phyloP scores from a whole-genome alignment of 78 protist species.

The Bodo saltans region DNA sequence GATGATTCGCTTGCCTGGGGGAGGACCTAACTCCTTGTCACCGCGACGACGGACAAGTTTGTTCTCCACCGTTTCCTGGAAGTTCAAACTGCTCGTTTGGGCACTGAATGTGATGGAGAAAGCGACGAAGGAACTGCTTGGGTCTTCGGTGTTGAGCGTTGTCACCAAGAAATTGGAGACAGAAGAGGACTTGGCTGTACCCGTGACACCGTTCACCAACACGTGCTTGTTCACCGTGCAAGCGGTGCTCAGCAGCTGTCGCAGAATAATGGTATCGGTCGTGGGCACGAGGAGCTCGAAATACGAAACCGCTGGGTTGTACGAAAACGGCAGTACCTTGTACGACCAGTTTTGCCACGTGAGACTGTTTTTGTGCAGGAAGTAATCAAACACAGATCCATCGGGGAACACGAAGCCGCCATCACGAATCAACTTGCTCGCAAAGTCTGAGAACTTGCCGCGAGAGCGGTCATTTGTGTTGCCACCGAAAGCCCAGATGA shows the following conservation, averaged over 20 bases:
- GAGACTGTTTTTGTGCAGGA: not conserved
- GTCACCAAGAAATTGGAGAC: not conserved
- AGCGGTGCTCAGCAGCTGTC: constrained; percentile 38
- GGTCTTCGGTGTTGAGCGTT: not conserved
- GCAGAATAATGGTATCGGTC: constrained; percentile 20
- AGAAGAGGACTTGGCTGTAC: constrained; percentile 26
- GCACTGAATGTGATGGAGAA: constrained; percentile 51
- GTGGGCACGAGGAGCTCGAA: constrained; percentile 53
- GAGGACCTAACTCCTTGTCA: constrained; percentile 26
- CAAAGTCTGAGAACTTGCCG: constrained; percentile 1
- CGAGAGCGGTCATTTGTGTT: constrained; percentile 34
- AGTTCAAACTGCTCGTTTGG: constrained; percentile 47
- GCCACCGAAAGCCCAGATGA: constrained; percentile 64
- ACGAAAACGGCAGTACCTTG: constrained; percentile 8
- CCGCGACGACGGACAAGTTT: constrained; percentile 53
- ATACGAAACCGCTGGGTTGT: constrained; percentile 10
- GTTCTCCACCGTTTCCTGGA: constrained; percentile 55
- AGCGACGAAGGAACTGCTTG: constrained; percentile 10
- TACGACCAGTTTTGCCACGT: constrained; percentile 38
- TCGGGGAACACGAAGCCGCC: not conserved
- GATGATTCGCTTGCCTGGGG: constrained; percentile 53
- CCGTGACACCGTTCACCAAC: constrained; percentile 36
- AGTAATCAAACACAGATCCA: constrained; percentile 33
- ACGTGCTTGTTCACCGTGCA: not conserved
- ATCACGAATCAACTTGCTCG: constrained; percentile 2